Evolutionary conservation across 2,329 filamentous ascomycete species (phyloP), one percentile per base, ranked within the genome.

Genomic region (Beauveria sp.): DNA sequence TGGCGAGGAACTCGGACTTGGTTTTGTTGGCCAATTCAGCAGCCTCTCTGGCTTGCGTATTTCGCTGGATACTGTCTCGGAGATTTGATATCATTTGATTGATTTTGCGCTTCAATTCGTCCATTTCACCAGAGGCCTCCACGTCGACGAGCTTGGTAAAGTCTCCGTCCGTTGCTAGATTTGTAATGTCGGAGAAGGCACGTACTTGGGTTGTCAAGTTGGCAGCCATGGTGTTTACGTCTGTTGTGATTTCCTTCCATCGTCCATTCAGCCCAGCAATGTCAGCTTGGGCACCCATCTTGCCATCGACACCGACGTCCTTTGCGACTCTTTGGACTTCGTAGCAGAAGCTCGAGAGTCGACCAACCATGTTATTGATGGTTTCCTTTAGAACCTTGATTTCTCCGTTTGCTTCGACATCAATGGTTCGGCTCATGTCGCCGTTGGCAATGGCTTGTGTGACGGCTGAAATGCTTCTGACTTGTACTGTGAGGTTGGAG

Each of bases 31-130:
- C 94, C 72, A 97, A 79, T 73, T 99, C 94, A 69, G 94, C 94
- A 52, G 93, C 92, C 75, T 97, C 93, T 75, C 94, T 89, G 61
- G 94, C 94, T 66, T 92, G 91, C 3, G 92, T 97, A 73, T 97
- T 99, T 72, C 92, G 87, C 73, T 97, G 92, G 67, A 99, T 97
- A 80, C 90, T 96, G 76, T 97, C 94, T 67, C 93, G 83, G 64
- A 99, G 78, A 71, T 96, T 96, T 72, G 90, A 94, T 58, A 97
- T 92, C 94, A 99, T 99, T 78, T 96, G 91, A 73, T 97, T 99
- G 82, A 99, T 97, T 81, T 97, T 97, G 69, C 92, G 87, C 77
- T 99, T 99, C 68, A 99, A 82, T 74, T 97, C 93, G 75, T 97
- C 94, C 94, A 99, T 97, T 75, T 99, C 94, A 65, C 94, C 94